phyloP scores from a whole-genome alignment of 177 flowering plant species.

The Vitis hybrid region DNA sequence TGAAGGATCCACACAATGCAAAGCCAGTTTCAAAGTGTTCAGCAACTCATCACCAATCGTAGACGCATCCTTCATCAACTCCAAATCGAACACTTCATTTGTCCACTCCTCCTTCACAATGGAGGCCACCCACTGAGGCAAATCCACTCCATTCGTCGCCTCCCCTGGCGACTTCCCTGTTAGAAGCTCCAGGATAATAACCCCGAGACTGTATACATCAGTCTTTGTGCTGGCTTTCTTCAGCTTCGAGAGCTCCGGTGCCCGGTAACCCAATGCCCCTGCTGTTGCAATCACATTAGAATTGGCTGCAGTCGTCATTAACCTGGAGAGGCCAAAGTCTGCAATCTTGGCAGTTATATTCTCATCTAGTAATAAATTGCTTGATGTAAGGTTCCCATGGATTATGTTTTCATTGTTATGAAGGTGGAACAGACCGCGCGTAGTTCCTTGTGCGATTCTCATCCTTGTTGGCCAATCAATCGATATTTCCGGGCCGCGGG shows the following conservation, averaged over 20 bases:
- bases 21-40: constrained; percentile 62
- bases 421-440: constrained; percentile 53
- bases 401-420: constrained; percentile 50
- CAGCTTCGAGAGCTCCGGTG: constrained; percentile 69
- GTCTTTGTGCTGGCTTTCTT: constrained; percentile 63
- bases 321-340: constrained; percentile 59
- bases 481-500: constrained; percentile 49
- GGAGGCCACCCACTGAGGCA: constrained; percentile 77
- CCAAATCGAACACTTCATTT: constrained; percentile 62
- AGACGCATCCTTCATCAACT: constrained; percentile 55
- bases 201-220: constrained; percentile 73
- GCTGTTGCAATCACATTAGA: constrained; percentile 60
- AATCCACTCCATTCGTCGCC: constrained; percentile 47
- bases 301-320: constrained; percentile 64
- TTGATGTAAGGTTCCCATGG: constrained; percentile 78
- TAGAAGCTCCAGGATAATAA: constrained; percentile 58
- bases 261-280: constrained; percentile 60
- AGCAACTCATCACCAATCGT: constrained; percentile 62
- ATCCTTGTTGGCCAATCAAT: constrained; percentile 64
- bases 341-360: constrained; percentile 42
- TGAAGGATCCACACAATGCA: constrained; percentile 76
- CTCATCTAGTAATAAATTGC: constrained; percentile 59
- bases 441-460: constrained; percentile 48
- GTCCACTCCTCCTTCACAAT: constrained; percentile 75
- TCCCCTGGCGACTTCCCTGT: constrained; percentile 73